Percentiles rank a stretch among this genome's conserved stretches.
Conservation (phyloP, 2,329 filamentous ascomycete species). For the Penicillium verrucosum region DNA sequence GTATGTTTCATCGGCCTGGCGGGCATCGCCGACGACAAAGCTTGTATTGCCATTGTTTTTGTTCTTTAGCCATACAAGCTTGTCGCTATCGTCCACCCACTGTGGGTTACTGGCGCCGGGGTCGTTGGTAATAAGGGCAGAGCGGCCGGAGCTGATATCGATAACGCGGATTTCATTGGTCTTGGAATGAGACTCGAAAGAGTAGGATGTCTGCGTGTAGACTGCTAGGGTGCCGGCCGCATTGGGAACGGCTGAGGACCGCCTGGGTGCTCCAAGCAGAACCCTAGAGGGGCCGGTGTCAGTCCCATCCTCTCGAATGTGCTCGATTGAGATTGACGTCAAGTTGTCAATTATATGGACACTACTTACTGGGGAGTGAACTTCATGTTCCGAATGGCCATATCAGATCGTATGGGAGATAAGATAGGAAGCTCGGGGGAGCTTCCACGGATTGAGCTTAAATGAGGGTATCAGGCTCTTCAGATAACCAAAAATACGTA, state of each 20-base stretch:
- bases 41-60: conserved; percentile 47
- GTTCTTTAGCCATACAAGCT: conserved; percentile 48
- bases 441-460: conserved; percentile 4
- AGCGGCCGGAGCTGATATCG: conserved; percentile 42
- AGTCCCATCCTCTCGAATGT: background rate
- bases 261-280: conserved; percentile 46
- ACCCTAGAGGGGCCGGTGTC: conserved; percentile 32
- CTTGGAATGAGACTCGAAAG: conserved; percentile 48
- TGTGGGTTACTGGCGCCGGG: conserved; percentile 45
- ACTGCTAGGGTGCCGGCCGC: conserved; percentile 46
- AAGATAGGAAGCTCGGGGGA: conserved; percentile 18
- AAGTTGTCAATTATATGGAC: background rate
- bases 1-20: conserved; percentile 41
- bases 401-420: conserved; percentile 25
- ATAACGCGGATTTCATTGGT: conserved; percentile 47
- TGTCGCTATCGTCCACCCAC: conserved; percentile 45
- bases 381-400: conserved; percentile 42
- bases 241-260: conserved; percentile 46
- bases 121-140: conserved; percentile 44
- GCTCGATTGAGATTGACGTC: background rate
- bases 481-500: background rate
- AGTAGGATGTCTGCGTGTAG: conserved; percentile 50
- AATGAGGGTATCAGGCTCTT: background rate
- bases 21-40: conserved; percentile 45
- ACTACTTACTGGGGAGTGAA: conserved; percentile 43